Conservation (phyloP, 2,329 filamentous ascomycete species). For the Cladosporium sp. region DNA sequence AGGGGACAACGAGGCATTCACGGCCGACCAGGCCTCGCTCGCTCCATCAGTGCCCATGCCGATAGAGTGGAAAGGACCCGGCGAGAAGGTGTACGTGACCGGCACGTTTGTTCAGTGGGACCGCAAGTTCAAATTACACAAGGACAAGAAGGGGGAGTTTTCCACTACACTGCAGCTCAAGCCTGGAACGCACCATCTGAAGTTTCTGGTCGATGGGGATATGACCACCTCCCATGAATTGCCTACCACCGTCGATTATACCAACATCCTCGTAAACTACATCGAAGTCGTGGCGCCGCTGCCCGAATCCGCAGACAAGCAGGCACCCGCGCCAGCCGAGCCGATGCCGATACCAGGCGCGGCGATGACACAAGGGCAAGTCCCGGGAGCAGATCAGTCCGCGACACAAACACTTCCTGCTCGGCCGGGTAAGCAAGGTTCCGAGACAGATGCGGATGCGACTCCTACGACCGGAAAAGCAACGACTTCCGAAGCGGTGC, state of each 20-base stretch:
- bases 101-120: conserved; percentile 98
- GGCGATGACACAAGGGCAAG: conserved; percentile 22
- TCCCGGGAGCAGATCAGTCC: conserved; percentile 18
- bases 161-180: conserved; percentile 77
- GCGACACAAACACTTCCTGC: conserved; percentile 55
- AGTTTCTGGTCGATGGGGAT: conserved; percentile 90
- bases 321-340: conserved; percentile 19
- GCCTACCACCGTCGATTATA: conserved; percentile 95
- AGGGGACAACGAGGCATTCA: conserved; percentile 62
- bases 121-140: conserved; percentile 82
- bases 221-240: conserved; percentile 85
- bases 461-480: background rate
- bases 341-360: conserved; percentile 30
- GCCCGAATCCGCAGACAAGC: conserved; percentile 18
- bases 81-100: conserved; percentile 91
- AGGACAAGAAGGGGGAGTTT: conserved; percentile 53
- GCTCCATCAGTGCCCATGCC: conserved; percentile 76
- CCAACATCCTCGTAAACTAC: conserved; percentile 97
- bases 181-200: conserved; percentile 92
- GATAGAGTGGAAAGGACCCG: conserved; percentile 75
- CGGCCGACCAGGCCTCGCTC: conserved; percentile 52
- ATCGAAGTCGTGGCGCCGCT: conserved; percentile 65
- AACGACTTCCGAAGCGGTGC: conserved; percentile 13
- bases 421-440: conserved; percentile 16
- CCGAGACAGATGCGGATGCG: conserved; percentile 19